Conservation (phyloP, 2,329 filamentous ascomycete genomes). For the Ophiostoma sp. region DNA sequence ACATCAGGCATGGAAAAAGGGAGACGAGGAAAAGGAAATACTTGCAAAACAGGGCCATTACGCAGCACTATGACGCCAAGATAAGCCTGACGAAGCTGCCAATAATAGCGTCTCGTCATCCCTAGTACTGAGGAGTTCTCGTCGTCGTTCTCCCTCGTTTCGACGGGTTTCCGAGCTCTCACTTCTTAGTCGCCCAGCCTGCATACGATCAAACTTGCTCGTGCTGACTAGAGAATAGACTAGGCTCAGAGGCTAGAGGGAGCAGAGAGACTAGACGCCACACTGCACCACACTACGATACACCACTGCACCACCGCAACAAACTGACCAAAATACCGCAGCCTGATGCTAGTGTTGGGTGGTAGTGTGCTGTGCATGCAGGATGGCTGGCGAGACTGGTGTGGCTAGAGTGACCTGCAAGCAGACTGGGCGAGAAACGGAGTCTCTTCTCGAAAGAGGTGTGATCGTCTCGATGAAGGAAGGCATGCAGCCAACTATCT, state of each 20-base stretch:
- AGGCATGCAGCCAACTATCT: not conserved
- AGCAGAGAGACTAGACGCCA: too few relatives aligned
- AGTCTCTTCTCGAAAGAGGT: not conserved
- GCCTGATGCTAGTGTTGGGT: constrained; percentile 7
- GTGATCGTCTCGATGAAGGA: not conserved
- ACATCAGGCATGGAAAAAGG: not conserved
- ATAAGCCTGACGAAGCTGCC: constrained; percentile 3
- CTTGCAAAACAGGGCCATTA: constrained; percentile 9
- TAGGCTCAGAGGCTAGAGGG: not conserved
- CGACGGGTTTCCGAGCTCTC: not conserved
- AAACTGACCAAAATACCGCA: constrained; percentile 8
- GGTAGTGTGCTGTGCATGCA: constrained; percentile 7
- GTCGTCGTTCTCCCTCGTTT: constrained; percentile 6
- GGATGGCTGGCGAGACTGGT: constrained; percentile 1
- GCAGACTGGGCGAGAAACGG: constrained; percentile 5
- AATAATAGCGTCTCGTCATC: not conserved
- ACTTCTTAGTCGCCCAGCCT: constrained; percentile 3
- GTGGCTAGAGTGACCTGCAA: not conserved
- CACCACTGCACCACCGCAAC: not conserved
- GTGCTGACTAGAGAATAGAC: not conserved
- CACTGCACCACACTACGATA: too few relatives aligned
- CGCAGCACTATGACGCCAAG: constrained; percentile 6
- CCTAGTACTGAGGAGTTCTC: not conserved
- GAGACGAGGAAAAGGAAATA: not conserved
- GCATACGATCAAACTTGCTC: not conserved